Evolutionary conservation across 2,329 filamentous ascomycete species (phyloP), one percentile per base, ranked within the genome.

Genomic region (Penicillium fuscoglaucum): DNA sequence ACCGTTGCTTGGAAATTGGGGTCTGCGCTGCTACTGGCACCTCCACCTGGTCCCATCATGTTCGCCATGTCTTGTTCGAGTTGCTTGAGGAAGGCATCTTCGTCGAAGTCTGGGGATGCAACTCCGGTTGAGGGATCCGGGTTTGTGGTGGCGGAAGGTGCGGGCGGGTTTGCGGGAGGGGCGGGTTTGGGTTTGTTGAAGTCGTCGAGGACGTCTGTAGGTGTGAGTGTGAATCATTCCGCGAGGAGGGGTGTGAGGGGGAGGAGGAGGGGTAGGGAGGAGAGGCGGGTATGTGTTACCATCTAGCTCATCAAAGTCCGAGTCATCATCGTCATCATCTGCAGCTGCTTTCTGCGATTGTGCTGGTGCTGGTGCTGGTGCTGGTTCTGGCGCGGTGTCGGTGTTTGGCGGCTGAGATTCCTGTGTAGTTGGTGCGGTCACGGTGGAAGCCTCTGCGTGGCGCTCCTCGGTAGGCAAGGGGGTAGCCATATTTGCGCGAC

Each of bases 281-380:
- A 24, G 46, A 26, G 45, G 28, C 19, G 19, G 21, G 21, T n/a
- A 6, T 45, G 24, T 24, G 24, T 55, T 76, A 91, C 90, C 91
- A 76, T 99, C 95, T 45, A 99, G 80, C 70, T 98, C 95, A 70
- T 97, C 95, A 76, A 96, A 93, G 65, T 98, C 93, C 7, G 93
- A 93, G 69, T 97, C 93, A 21, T 92, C 88, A 17, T 89, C 87
- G 65, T 89, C 84, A 24, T 83, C 84, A 28, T 66, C 63, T 26
- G 13, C 28, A 35, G 35, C n/a, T 29, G 17, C 40, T 39, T 51
- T 28, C 19, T 52, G 40, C 1, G 39, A 13, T 43, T 51, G 39
- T 35, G 6, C 33, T 15, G 33, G 13, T 35, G 12, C 33, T 15
- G 31, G 13, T 35, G 12, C 31, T 33, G 55, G 37, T 35, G 28